A percentile compares a stretch with the other conserved stretches of the same genome.
Conservation (phyloP, 2,329 filamentous ascomycete genomes). For the Trichoderma pleuroti region DNA sequence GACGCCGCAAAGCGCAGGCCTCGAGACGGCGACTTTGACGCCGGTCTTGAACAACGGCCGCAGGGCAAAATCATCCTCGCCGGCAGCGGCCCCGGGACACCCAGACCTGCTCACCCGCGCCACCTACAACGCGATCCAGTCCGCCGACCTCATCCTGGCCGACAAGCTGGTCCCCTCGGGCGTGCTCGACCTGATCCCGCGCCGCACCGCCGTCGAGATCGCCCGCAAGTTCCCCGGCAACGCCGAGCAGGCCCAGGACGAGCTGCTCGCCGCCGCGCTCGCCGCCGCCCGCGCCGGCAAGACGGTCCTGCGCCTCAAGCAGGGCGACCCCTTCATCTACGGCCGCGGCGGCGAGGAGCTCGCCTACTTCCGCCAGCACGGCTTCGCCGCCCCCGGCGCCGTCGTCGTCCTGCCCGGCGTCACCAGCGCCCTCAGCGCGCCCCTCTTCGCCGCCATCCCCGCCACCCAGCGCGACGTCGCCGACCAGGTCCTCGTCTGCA, state of each 20-base stretch:
- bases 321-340: conserved; percentile 95
- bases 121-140: conserved; percentile 70
- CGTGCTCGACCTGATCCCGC: conserved; percentile 85
- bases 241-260: conserved; percentile 87
- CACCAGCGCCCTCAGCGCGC: conserved; percentile 81
- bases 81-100: conserved; percentile 88
- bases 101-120: conserved; percentile 85
- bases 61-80: conserved; percentile 78
- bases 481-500: conserved; percentile 94
- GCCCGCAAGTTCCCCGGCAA: conserved; percentile 97
- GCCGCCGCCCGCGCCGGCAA: conserved; percentile 63
- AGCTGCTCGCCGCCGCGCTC: conserved; percentile 76
- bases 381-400: conserved; percentile 48
- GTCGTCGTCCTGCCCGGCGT: conserved; percentile 80
- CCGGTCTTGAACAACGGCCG: conserved; percentile 27
- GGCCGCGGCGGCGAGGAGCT: conserved; percentile 93
- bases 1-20: neutral
- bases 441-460: conserved; percentile 84
- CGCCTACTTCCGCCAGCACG: conserved; percentile 63
- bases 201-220: conserved; percentile 83
- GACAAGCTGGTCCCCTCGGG: conserved; percentile 83
- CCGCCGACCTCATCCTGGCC: conserved; percentile 74
- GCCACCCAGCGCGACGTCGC: conserved; percentile 84
- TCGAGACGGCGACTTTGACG: conserved; percentile 21
- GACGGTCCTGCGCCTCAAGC: conserved; percentile 85